Base-by-base conservation (phyloP, 768 basidiomycete species). In the Termitomyces sp. region DNA sequence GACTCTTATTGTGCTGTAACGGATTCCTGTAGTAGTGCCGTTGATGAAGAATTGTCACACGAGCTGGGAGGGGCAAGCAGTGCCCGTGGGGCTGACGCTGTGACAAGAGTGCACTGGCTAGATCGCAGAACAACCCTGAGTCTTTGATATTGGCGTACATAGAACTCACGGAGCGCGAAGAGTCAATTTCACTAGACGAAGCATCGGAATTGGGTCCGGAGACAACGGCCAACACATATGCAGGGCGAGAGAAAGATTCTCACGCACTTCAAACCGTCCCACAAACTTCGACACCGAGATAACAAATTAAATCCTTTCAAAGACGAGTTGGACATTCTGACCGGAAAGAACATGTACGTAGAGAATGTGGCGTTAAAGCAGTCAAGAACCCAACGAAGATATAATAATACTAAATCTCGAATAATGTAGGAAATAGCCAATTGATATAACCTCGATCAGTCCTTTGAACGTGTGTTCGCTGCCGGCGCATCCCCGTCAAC, bases 401-500 rank as follows among this genome's bases (percentile, higher is more conserved):
- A 14, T 36, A 5, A 5, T n/a, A 36, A 14, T 32, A 36, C 34
- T 39, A 39, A 1, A 18, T 36, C 36, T 36, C 12, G 14, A 2
- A 6, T 29, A 29, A 3, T 6, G 36, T 41, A 41, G 3, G 2
- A 0, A 41, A 10, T n/a, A 18, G n/a, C 7, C n/a, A 20, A 20
- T 41, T 20, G n/a, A 20, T 9, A 41, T 8, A 31, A 14, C 14
- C 22, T 37, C 31, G 27, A 20, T 49, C 57, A 55, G 2, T 56
- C 59, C 27, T 62, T 61, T 1, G 63, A 62, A 18, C 63, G 63
- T 14, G 61, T 65, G 14, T 59, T 50, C 32, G 63, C 57, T 43
- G 63, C 65, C 16, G 48, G 48, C 0, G 48, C 32, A 36, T 50
- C 32, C 24, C 8, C 53, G 16, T 49, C 26, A 5, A 52, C 34